phyloP scores from a whole-genome alignment of 164 flowering plant genomes.

The Vitis riparia region DNA sequence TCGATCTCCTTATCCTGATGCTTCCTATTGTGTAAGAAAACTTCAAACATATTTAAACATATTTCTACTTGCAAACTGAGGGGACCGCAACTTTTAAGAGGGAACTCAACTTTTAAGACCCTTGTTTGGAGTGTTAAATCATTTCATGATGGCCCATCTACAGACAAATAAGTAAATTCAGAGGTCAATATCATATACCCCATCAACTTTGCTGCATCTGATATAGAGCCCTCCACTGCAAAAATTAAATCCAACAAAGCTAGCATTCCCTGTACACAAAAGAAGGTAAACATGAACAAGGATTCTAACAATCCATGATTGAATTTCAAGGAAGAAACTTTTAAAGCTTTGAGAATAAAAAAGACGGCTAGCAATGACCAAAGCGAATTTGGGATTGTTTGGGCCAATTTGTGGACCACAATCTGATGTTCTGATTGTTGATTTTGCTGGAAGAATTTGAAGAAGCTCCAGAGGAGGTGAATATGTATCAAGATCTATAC shows the following conservation, averaged over 20 bases:
- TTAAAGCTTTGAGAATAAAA: too few species aligned
- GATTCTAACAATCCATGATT: background rate
- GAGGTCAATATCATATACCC: conserved; percentile 44
- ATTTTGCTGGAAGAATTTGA: conserved; percentile 84
- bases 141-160: background rate
- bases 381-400: conserved; percentile 77
- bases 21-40: too few species aligned
- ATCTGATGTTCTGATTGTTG: conserved; percentile 68
- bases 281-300: background rate
- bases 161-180: background rate
- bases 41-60: too few species aligned
- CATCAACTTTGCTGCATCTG: conserved; percentile 75
- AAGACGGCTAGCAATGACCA: conserved; percentile 35
- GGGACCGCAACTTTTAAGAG: too few species aligned
- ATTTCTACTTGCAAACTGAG: too few species aligned
- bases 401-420: conserved; percentile 86
- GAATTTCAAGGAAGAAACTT: background rate
- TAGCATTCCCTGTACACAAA: conserved; percentile 73
- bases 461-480: conserved; percentile 86
- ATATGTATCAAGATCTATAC: conserved; percentile 65
- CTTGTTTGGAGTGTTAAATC: background rate
- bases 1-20: too few species aligned
- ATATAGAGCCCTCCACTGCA: conserved; percentile 76
- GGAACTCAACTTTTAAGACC: too few species aligned
- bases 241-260: conserved; percentile 77